Evolutionary conservation across 1,284 basidiomycete species (phyloP), one percentile per base, ranked within the genome.

Genomic region (Cutaneotrichosporon spelunceum): DNA sequence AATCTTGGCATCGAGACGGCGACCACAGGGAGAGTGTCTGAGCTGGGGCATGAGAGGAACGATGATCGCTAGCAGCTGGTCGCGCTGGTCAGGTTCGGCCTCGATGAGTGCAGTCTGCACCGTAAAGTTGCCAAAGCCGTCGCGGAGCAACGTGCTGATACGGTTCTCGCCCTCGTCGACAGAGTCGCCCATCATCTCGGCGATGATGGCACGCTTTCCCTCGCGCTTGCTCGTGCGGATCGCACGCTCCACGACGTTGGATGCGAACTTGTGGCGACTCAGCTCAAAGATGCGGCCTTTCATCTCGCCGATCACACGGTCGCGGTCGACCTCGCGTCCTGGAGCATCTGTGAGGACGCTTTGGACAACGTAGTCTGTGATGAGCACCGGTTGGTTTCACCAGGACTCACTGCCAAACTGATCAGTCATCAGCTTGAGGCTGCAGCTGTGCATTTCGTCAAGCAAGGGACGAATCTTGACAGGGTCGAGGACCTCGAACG

Each of bases 241-340:
- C 1, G 93, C 92, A 78, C 93, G 93, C 80, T 99, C 96, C 74
- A 92, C 90, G 21, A 99, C 96, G 72, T 99, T 99, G 6, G 91
- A 94, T 1, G 95, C 93, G 72, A 95, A 98, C 78, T 98, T 98
- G 81, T 97, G 94, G 53, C 87, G 85, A 1, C 90, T 85, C 83
- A 93, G 86, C 64, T 83, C 81, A 34, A 93, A 77, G 73, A 99
- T 85, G 69, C 89, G 86, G 2, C 91, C 90, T 24, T 85, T 86
- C 62, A 97, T 84, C 70, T 86, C 86, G 11, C 79, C 78, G 61
- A 96, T 83, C 53, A 97, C 85, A 60, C 84, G 79, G 8, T 82
- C 81, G 55, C 86, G 85, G 75, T 98, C 94, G 10, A 85, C 82
- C 3, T 82, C 80, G 63, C 83, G 83, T 1, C 93, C 93, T 59